Conservation (phyloP, 139 green algal genomes). For the Coccomyxa sp. region DNA sequence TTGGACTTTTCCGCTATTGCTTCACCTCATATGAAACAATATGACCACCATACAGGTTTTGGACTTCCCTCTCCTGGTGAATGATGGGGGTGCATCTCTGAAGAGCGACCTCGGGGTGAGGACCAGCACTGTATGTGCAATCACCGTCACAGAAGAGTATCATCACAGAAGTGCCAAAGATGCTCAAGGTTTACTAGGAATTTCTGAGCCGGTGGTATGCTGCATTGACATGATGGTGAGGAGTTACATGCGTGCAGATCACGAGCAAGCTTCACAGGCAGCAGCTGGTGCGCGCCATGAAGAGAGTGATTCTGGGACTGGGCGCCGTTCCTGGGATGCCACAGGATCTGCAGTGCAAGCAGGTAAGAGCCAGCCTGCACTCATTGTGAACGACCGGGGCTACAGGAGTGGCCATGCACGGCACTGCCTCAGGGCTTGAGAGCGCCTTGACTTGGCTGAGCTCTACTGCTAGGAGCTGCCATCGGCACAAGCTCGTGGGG, state of each 20-base stretch:
- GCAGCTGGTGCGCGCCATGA: conserved; percentile 38
- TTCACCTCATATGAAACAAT: neutral
- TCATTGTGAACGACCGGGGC: too few relatives aligned
- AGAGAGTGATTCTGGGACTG: conserved; percentile 37
- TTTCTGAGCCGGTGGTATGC: neutral
- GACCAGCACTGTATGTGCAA: too few relatives aligned
- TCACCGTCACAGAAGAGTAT: too few relatives aligned
- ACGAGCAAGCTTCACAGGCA: conserved; percentile 29
- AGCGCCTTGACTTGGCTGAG: too few relatives aligned
- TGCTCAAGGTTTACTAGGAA: neutral
- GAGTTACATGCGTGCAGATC: conserved; percentile 17
- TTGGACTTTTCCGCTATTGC: neutral
- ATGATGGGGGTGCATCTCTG: conserved; percentile 36
- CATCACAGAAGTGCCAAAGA: too few relatives aligned
- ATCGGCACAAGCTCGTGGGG: too few relatives aligned
- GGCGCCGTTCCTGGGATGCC: conserved; percentile 3
- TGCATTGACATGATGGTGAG: neutral
- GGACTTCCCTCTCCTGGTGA: conserved; percentile 55
- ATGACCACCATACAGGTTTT: conserved; percentile 15
- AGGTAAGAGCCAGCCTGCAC: neutral
- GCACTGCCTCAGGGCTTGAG: too few relatives aligned
- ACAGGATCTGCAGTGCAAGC: neutral
- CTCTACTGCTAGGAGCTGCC: too few relatives aligned
- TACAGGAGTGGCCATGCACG: too few relatives aligned
- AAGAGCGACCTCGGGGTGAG: conserved; percentile 36